Conservation (phyloP, 495 filamentous ascomycete species). For the Aspergillus avenaceus region DNA sequence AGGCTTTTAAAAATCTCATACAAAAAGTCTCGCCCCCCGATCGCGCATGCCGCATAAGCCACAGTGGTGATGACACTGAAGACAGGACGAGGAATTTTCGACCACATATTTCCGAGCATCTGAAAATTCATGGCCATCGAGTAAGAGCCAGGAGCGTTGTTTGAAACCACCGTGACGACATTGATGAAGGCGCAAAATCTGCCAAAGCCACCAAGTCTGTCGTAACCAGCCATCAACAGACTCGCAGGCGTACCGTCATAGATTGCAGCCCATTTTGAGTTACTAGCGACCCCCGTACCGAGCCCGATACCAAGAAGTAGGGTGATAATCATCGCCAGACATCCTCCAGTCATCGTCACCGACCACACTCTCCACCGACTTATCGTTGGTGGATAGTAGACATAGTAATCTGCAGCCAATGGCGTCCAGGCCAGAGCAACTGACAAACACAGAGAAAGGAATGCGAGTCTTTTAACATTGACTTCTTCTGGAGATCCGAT, state of each 20-base stretch:
- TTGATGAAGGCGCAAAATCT: constrained; percentile 67
- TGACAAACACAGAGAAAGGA: constrained; percentile 59
- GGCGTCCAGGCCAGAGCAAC: constrained; percentile 52
- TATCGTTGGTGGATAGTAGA: constrained; percentile 52
- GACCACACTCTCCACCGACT: constrained; percentile 39
- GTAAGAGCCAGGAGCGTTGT: constrained; percentile 67
- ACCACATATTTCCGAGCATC: constrained; percentile 58
- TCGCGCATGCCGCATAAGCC: constrained; percentile 42
- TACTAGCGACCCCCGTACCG: constrained; percentile 52
- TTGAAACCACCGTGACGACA: constrained; percentile 64
- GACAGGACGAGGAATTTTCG: constrained; percentile 64
- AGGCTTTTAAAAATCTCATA: constrained; percentile 47
- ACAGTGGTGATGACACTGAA: constrained; percentile 47
- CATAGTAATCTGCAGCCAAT: constrained; percentile 52
- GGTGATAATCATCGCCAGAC: constrained; percentile 50
- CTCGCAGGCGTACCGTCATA: constrained; percentile 59
- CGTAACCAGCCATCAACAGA: constrained; percentile 61
- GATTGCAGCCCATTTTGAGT: constrained; percentile 48
- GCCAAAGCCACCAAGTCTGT: constrained; percentile 59
- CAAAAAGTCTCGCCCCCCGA: constrained; percentile 45
- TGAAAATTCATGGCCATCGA: constrained; percentile 73
- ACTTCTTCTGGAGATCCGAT: constrained; percentile 34
- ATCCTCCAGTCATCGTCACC: constrained; percentile 47
- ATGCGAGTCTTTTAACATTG: constrained; percentile 57
- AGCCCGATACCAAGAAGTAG: constrained; percentile 71